phyloP scores from a whole-genome alignment of 345 rosid species.

The Corymbia maculata region DNA sequence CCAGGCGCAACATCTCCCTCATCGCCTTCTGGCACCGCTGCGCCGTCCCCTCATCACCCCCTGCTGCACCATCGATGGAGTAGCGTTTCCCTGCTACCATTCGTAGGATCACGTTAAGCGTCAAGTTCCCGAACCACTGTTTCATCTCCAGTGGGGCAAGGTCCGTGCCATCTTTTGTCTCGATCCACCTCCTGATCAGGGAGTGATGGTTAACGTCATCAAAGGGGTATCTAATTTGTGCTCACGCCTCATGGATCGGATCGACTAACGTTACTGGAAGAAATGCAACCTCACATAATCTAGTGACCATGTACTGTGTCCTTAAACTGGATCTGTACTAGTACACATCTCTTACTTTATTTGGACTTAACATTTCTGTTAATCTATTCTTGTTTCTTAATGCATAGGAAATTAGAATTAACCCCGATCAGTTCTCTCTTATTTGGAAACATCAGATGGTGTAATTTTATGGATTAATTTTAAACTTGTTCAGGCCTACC shows the following conservation, averaged over 20 bases:
- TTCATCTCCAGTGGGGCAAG: constrained; percentile 17
- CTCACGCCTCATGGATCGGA: neutral
- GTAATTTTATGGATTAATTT: neutral
- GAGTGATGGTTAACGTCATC: neutral
- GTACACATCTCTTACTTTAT: neutral
- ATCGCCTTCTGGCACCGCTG: neutral
- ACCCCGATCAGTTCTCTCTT: neutral
- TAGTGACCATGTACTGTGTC: neutral
- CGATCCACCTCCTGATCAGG: neutral
- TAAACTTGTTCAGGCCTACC: neutral
- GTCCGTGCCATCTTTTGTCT: neutral
- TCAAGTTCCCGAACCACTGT: constrained; percentile 13
- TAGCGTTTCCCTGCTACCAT: constrained; percentile 9
- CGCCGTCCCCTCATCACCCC: neutral
- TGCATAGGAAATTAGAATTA: neutral
- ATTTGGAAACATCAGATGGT: neutral
- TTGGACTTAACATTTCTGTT: neutral
- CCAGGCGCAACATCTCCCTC: neutral
- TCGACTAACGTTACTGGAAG: neutral
- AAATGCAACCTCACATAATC: neutral
- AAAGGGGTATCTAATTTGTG: neutral
- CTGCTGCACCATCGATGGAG: neutral
- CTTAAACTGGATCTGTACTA: neutral
- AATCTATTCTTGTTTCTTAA: neutral
- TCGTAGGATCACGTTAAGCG: constrained; percentile 14